Percentiles rank a stretch among this genome's conserved stretches.
These are phyloP conservation scores for Articulospora tetracladia DNA, from an alignment of 495 filamentous ascomycete species.

Conservation along the genomic window DNA sequence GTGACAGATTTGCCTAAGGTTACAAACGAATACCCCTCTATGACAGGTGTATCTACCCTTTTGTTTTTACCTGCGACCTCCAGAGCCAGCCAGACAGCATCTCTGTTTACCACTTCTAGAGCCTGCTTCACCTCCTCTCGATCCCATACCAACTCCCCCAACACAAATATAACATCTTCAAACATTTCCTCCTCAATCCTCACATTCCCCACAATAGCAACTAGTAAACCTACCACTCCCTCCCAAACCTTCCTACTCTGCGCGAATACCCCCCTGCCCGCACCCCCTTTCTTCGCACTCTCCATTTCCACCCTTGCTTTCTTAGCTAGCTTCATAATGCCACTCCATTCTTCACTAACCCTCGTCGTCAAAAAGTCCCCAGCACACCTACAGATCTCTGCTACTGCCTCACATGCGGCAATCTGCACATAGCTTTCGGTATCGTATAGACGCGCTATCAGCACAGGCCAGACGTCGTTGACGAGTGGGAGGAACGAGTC, in stretches of 20 bases:
- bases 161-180: slow-evolving; percentile 61
- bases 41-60: slow-evolving; percentile 28
- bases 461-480: slow-evolving; percentile 82
- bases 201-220: slow-evolving; percentile 51
- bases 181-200: slow-evolving; percentile 58
- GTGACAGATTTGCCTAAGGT: not conserved
- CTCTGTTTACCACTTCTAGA: slow-evolving; percentile 57
- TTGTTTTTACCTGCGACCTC: slow-evolving; percentile 35
- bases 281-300: slow-evolving; percentile 24
- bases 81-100: slow-evolving; percentile 67
- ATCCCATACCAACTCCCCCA: slow-evolving; percentile 44
- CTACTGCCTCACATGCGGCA: slow-evolving; percentile 62
- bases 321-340: slow-evolving; percentile 39
- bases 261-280: slow-evolving; percentile 44
- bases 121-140: slow-evolving; percentile 45
- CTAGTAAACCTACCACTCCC: slow-evolving; percentile 48
- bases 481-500: slow-evolving; percentile 82
- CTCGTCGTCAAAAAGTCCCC: slow-evolving; percentile 78
- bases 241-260: slow-evolving; percentile 57
- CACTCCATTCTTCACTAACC: slow-evolving; percentile 65
- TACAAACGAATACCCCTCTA: slow-evolving; percentile 34
- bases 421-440: slow-evolving; percentile 70
- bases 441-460: slow-evolving; percentile 68
- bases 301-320: slow-evolving; percentile 10
- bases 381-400: slow-evolving; percentile 56